These are phyloP conservation scores for Aspergillus amoenus DNA, from an alignment of 2,329 filamentous ascomycete species.

Conservation along the genomic window DNA sequence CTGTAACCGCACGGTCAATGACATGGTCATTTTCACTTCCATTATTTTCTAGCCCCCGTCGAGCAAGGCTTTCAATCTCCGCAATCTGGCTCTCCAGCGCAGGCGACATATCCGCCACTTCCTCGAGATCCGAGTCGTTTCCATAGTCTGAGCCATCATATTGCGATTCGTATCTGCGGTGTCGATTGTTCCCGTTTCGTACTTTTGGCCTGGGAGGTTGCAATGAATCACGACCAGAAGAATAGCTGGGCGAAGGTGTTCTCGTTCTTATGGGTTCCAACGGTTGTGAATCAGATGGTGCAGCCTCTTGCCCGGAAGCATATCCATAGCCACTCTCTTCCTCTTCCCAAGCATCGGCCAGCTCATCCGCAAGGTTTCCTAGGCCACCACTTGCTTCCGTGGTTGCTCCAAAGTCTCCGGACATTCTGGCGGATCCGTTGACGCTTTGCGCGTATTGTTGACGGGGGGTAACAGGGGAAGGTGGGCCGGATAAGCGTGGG, in stretches of 20 bases:
- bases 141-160: constrained; percentile 62
- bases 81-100: constrained; percentile 57
- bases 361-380: constrained; percentile 63
- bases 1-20: constrained; percentile 52
- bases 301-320: constrained; percentile 36
- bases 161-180: constrained; percentile 43
- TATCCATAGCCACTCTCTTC: constrained; percentile 51
- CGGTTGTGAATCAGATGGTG: constrained; percentile 30
- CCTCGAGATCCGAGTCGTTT: constrained; percentile 56
- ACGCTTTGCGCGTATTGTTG: constrained; percentile 36
- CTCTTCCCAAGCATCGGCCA: constrained; percentile 59
- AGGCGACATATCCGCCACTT: constrained; percentile 52
- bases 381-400: constrained; percentile 47
- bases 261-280: constrained; percentile 27
- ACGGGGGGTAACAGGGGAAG: constrained; percentile 40
- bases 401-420: constrained; percentile 38
- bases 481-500: constrained; percentile 36
- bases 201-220: constrained; percentile 41
- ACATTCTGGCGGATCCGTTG: constrained; percentile 37
- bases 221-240: constrained; percentile 26
- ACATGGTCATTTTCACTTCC: constrained; percentile 53
- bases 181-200: constrained; percentile 34
- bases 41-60: constrained; percentile 54
- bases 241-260: constrained; percentile 25
- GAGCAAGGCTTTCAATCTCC: constrained; percentile 55